Evolutionary conservation across 257 asterid species (phyloP).

Genomic region (Salvia rosmarinus): DNA sequence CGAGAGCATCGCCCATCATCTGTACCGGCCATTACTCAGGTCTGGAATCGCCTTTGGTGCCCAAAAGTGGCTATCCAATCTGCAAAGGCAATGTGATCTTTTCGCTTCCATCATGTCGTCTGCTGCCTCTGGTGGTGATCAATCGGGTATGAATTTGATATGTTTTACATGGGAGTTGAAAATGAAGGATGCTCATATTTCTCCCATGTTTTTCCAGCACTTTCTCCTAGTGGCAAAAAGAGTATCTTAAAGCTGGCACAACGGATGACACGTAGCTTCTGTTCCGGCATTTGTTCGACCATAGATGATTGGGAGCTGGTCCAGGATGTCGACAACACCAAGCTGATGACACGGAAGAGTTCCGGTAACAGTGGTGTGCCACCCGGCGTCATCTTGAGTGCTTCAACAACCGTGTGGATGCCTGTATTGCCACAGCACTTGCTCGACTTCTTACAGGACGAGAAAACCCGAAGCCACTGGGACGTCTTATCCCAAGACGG

Average conservation of each 20-base stretch:
- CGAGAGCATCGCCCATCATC: conserved; percentile 53
- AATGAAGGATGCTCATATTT: conserved; percentile 11
- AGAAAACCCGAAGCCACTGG: conserved; percentile 69
- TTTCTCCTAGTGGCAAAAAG: conserved; percentile 55
- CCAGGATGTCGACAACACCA: conserved; percentile 54
- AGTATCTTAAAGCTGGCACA: conserved; percentile 71
- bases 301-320: conserved; percentile 72
- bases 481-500: conserved; percentile 71
- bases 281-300: conserved; percentile 67
- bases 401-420: conserved; percentile 70
- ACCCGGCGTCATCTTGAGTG: conserved; percentile 75
- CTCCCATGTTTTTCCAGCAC: conserved; percentile 41
- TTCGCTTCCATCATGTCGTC: conserved; percentile 52
- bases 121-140: conserved; percentile 47
- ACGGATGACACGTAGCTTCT: conserved; percentile 73
- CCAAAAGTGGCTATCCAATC: conserved; percentile 70
- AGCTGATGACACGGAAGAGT: conserved; percentile 66
- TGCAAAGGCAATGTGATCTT: conserved; percentile 69
- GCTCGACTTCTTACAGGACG: conserved; percentile 64
- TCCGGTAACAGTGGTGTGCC: conserved; percentile 70
- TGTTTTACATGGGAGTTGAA: background rate
- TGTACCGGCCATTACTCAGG: conserved; percentile 64
- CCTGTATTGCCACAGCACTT: conserved; percentile 57
- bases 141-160: conserved; percentile 49
- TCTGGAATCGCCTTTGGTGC: conserved; percentile 87